Evolutionary conservation across 2,329 filamentous ascomycete species (phyloP).

Genomic region (Pseudophaeomoniella oleicola): DNA sequence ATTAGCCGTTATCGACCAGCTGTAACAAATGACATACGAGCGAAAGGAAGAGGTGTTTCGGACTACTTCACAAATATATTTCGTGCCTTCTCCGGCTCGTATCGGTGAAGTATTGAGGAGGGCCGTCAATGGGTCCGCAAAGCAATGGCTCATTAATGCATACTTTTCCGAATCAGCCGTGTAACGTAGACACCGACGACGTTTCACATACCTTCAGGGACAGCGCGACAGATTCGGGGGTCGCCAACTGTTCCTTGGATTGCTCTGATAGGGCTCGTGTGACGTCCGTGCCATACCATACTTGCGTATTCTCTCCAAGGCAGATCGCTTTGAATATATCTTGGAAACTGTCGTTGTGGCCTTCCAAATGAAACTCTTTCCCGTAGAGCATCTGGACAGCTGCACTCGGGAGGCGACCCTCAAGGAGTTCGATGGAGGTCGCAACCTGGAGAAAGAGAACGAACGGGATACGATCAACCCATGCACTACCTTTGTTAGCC

Average conservation of each 20-base stretch:
- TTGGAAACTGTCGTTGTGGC: constrained; percentile 3
- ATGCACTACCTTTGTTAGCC: constrained; percentile 31
- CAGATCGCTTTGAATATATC: constrained; percentile 25
- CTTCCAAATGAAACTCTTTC: constrained; percentile 32
- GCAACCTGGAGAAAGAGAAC: constrained; percentile 45
- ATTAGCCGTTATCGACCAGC: background rate
- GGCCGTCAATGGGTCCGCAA: constrained; percentile 42
- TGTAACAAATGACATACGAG: constrained; percentile 9
- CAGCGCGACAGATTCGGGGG: constrained; percentile 38
- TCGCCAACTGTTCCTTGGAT: constrained; percentile 46
- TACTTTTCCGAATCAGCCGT: constrained; percentile 36
- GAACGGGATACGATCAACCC: constrained; percentile 47
- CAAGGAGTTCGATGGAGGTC: constrained; percentile 48
- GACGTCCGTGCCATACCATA: constrained; percentile 40
- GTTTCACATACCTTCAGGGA: constrained; percentile 32
- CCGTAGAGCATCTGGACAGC: constrained; percentile 39
- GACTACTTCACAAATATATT: constrained; percentile 37
- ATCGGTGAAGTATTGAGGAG: constrained; percentile 23
- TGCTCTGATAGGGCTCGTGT: constrained; percentile 37
- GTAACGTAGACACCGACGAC: no score
- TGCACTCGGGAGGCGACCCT: constrained; percentile 39
- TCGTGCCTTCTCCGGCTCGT: constrained; percentile 16
- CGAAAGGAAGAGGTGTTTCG: constrained; percentile 44
- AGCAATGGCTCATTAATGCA: constrained; percentile 49
- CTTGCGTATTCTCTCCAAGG: constrained; percentile 16